These are phyloP conservation scores for Geotrichum restrictum DNA, from an alignment of 1,139 yeast species.

Conservation along the genomic window DNA sequence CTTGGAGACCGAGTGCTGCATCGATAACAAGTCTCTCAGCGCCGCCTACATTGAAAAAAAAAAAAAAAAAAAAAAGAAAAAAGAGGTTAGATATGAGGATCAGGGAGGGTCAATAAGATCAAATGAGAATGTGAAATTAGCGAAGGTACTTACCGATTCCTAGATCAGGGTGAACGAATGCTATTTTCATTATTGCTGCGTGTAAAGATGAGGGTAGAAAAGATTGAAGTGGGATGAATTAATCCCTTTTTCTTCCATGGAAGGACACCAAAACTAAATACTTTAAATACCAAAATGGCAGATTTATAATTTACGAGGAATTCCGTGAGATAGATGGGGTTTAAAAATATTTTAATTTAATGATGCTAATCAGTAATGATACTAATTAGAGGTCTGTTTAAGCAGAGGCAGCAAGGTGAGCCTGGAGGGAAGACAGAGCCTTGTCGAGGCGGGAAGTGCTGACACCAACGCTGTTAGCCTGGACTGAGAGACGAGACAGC, in stretches of 20 bases:
- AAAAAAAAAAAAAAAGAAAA: too few species aligned
- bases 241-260: not conserved
- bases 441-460: constrained; percentile 9
- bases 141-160: constrained; percentile 56
- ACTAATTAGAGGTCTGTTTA: not conserved
- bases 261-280: too few species aligned
- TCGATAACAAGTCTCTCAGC: constrained; percentile 95
- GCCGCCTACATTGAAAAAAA: too few species aligned
- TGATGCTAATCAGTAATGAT: too few species aligned
- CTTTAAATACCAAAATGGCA: too few species aligned
- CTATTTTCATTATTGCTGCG: constrained; percentile 48
- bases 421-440: not conserved
- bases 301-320: too few species aligned
- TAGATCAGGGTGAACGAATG: constrained; percentile 91
- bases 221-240: not conserved
- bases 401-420: not conserved
- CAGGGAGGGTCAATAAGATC: too few species aligned
- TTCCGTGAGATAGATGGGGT: too few species aligned
- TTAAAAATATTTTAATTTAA: too few species aligned
- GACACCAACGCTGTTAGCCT: constrained; percentile 6
- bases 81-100: not conserved
- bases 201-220: not conserved
- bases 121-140: not conserved
- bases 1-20: constrained; percentile 84
- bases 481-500: constrained; percentile 8